Evolutionary conservation across 179 eudicot species (phyloP), one percentile per base, ranked within the genome.

Genomic region (Spinacia oleracea): DNA sequence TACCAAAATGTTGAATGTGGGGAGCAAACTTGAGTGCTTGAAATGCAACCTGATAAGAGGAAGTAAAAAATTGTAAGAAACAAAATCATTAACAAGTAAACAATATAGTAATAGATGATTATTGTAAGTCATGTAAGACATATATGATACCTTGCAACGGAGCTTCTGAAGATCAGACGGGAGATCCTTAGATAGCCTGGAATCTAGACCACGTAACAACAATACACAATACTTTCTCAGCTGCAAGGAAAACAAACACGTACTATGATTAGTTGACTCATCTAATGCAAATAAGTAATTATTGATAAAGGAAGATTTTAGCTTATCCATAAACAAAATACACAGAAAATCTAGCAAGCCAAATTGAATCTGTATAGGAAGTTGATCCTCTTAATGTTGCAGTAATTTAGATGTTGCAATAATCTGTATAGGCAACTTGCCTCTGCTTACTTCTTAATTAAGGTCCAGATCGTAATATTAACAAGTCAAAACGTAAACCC

Each of bases 111-210:
- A 42, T 45, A 42, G 32, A 11, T 42, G 18, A 51, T 73, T 21
- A 16, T 38, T n/a, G n/a, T n/a, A n/a, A n/a, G n/a, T n/a, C n/a
- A n/a, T 6, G 9, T 46, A 64, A 1, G 3, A 31, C 18, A 51
- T 45, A 48, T 9, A 48, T 31, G 15, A 67, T 90, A 94, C 97
- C 99, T 96, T 96, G 90, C 99, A 94, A 53, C 97, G 93, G 73
- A 96, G 98, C 90, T 91, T 94, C 82, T 93, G 99, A 71, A 96
- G 93, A 84, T 96, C 98, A 50, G 96, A 74, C 34, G 99, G 94
- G 68, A 96, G 97, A 86, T 96, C 91, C 80, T 92, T 87, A 12
- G 99, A 89, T 16, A 96, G 98, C 83, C 93, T 88, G 42, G 99
- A 89, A 78, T 96, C 99, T 45, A 96, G 75, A 70, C 99, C 91